Base-by-base conservation (phyloP, 768 basidiomycete species). In the Saitozyma sp. region DNA sequence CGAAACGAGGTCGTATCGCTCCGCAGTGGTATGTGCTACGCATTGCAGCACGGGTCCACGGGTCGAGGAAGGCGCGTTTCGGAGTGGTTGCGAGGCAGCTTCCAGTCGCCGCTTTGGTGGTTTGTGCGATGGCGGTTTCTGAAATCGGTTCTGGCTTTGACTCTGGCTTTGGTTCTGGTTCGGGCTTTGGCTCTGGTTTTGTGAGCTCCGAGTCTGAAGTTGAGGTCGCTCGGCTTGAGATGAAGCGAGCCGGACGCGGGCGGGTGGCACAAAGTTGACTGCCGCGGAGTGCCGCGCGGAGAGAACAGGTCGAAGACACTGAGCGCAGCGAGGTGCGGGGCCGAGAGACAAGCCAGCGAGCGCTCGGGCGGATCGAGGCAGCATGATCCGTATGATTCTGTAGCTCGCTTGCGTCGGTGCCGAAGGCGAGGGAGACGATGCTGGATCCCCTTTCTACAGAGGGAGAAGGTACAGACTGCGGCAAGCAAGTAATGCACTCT, bases 11-110 rank as follows among this genome's bases (percentile, higher is more conserved):
- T 88, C 75, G 73, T 91, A 95, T 45, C 88, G 85, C 71, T 94
- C 91, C 0, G 92, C 89, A 0, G 93, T 94, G 0, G 92, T 87
- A 56, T 92, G 84, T 0, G 92, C 93, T 59, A 90, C 86, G 10
- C 94, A 87, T 13, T 89, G 82, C 57, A 87, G 84, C 55, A 94
- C 92, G 40, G 87, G 84, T 50, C 90, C 86, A 50, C 90, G 85
- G 9, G 92, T 93, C 8, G 89, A 89, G 4, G 90, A 92, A 9
- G 90, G 90, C 68, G 90, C 92, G 20, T 87, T 83, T 54, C 92
- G 88, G 64, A 95, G 90, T 8, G 91, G 88, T 49, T 90, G 83
- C 2, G 92, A 96, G 6, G 86, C 92, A 14, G 90, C 85, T 14
- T 92, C 92, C 8, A 91, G 85, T 51, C 92, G 86, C 50, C 92